Evolutionary conservation across 1,139 yeast species (phyloP).

Genomic region (Geotrichum candidum): DNA sequence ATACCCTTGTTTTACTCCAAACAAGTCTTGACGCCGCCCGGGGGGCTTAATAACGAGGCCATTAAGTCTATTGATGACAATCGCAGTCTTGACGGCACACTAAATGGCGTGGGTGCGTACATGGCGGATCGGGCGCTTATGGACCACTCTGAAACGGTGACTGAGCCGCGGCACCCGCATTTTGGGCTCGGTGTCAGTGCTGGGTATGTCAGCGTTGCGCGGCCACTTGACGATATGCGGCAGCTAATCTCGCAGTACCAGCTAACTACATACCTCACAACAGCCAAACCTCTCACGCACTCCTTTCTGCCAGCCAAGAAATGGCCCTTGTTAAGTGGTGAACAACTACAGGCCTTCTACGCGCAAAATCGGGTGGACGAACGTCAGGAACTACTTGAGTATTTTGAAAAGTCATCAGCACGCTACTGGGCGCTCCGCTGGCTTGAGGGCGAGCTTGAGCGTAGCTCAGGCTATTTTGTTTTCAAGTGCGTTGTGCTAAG

Average conservation of each 20-base stretch:
- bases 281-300: not conserved
- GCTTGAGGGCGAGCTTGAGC: slow-evolving; percentile 23
- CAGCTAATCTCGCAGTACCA: slow-evolving; percentile 23
- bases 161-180: slow-evolving; percentile 17
- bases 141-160: not conserved
- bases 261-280: slow-evolving; percentile 3
- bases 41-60: not conserved
- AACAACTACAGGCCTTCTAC: not conserved
- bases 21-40: slow-evolving; percentile 8
- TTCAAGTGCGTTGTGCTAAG: slow-evolving; percentile 26
- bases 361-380: not conserved
- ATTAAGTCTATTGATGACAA: not conserved
- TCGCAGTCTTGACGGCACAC: slow-evolving; percentile 7
- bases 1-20: slow-evolving; percentile 16
- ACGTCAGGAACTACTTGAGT: not conserved
- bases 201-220: slow-evolving; percentile 24
- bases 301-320: not conserved
- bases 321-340: not conserved
- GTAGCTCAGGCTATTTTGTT: slow-evolving; percentile 20
- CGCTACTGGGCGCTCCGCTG: slow-evolving; percentile 21
- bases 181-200: slow-evolving; percentile 23
- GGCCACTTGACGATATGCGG: slow-evolving; percentile 24
- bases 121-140: slow-evolving; percentile 8
- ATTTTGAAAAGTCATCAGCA: slow-evolving; percentile 11
- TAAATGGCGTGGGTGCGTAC: slow-evolving; percentile 11